A percentile compares a stretch with the other conserved stretches of the same genome.
Conservation (phyloP, 352 stramenopile genomes). For the Globisporangium okanoganense region DNA sequence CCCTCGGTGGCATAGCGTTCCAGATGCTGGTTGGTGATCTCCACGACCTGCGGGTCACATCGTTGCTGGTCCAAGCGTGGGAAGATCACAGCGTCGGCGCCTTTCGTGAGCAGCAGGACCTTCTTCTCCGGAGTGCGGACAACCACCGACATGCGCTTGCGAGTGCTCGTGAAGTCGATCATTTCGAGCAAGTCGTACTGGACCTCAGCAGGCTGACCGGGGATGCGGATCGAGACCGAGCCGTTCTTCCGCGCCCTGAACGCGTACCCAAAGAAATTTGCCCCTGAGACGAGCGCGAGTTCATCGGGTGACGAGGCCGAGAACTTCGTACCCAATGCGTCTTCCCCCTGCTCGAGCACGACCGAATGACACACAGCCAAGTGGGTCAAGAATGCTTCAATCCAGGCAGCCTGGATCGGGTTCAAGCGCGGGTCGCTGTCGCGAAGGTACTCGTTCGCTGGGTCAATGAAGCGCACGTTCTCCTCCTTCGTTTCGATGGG, state of each 20-base stretch:
- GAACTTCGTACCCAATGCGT: slow-evolving; percentile 39
- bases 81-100: slow-evolving; percentile 83
- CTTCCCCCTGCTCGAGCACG: slow-evolving; percentile 63
- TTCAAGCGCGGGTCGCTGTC: slow-evolving; percentile 43
- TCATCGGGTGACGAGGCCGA: slow-evolving; percentile 82
- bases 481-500: slow-evolving; percentile 48
- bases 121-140: slow-evolving; percentile 73
- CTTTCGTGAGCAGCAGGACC: slow-evolving; percentile 78
- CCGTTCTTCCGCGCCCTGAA: slow-evolving; percentile 70
- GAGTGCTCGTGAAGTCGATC: slow-evolving; percentile 97
- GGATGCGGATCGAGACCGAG: slow-evolving; percentile 47
- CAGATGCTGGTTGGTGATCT: slow-evolving; percentile 69
- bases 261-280: slow-evolving; percentile 77
- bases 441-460: slow-evolving; percentile 51
- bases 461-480: slow-evolving; percentile 84
- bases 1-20: slow-evolving; percentile 85
- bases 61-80: slow-evolving; percentile 40
- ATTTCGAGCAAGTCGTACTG: slow-evolving; percentile 91
- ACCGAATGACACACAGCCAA: slow-evolving; percentile 85
- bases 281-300: slow-evolving; percentile 73
- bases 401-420: slow-evolving; percentile 55
- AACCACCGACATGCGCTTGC: slow-evolving; percentile 99
- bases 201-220: slow-evolving; percentile 27
- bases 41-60: slow-evolving; percentile 45
- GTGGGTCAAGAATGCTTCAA: slow-evolving; percentile 81